These are phyloP conservation scores for Pedinophyceae sp. DNA, from an alignment of 139 green algal genomes.

Conservation along the genomic window DNA sequence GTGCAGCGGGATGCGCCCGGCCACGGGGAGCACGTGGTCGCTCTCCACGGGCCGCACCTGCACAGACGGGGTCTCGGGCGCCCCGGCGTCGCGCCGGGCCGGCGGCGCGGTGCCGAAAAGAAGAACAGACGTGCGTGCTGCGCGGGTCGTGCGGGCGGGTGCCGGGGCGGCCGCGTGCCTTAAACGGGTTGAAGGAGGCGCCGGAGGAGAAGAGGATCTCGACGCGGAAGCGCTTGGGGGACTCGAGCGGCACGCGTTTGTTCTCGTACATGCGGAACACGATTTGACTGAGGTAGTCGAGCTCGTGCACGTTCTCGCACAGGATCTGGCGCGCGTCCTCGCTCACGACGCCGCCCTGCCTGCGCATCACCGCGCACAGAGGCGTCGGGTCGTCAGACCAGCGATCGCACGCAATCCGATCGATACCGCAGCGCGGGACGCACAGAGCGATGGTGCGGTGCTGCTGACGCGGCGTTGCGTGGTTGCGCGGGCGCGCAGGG, in stretches of 20 bases:
- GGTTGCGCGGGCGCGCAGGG: too few species aligned
- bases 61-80: not conserved
- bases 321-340: slow-evolving; percentile 27
- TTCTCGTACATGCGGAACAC: slow-evolving; percentile 94
- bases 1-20: slow-evolving; percentile 24
- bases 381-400: not conserved
- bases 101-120: not conserved
- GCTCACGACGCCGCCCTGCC: slow-evolving; percentile 11
- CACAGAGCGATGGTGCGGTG: not conserved
- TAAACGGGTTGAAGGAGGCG: not conserved
- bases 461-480: slow-evolving; percentile 2
- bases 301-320: slow-evolving; percentile 37
- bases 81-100: not conserved
- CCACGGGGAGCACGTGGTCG: slow-evolving; percentile 36
- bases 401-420: not conserved
- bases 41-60: slow-evolving; percentile 17
- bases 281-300: slow-evolving; percentile 95
- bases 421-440: not conserved
- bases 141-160: not conserved
- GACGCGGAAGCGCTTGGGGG: slow-evolving; percentile 59
- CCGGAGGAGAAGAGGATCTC: slow-evolving; percentile 50
- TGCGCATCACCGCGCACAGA: not conserved
- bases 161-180: not conserved
- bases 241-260: slow-evolving; percentile 47
- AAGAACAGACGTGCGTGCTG: not conserved